phyloP scores from a whole-genome alignment of 192 early-diverging fungal species.

The Umbelopsis ramanniana region DNA sequence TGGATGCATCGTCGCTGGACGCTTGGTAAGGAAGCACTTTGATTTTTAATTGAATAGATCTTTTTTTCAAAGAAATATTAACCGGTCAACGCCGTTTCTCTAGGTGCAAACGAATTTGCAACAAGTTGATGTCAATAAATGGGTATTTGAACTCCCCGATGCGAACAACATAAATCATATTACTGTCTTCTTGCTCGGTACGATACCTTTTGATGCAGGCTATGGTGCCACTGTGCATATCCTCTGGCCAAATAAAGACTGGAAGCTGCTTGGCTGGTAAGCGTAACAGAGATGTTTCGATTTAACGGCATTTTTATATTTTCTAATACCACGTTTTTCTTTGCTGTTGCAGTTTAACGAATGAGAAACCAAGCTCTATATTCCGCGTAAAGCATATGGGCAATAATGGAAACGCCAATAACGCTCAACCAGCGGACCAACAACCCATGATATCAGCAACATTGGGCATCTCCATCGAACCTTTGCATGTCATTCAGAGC shows the following conservation, averaged over 20 bases:
- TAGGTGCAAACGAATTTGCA: constrained; percentile 91
- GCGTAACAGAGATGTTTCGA: background rate
- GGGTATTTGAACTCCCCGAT: constrained; percentile 88
- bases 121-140: constrained; percentile 87
- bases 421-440: background rate
- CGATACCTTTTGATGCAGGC: constrained; percentile 84
- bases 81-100: background rate
- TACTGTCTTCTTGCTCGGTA: constrained; percentile 90
- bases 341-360: constrained; percentile 63
- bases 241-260: constrained; percentile 80
- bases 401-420: constrained; percentile 25
- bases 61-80: background rate
- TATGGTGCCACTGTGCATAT: constrained; percentile 95
- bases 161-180: constrained; percentile 91
- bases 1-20: constrained; percentile 91
- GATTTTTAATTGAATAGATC: background rate
- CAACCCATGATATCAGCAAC: constrained; percentile 54
- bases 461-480: constrained; percentile 95
- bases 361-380: constrained; percentile 84
- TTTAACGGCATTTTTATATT: background rate
- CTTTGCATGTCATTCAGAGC: constrained; percentile 70
- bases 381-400: constrained; percentile 56
- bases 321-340: background rate
- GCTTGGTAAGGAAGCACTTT: constrained; percentile 55
- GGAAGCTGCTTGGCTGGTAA: constrained; percentile 78